Evolutionary conservation across 2,329 filamentous ascomycete species (phyloP).

Genomic region (Ophiostoma novo-ulmi): DNA sequence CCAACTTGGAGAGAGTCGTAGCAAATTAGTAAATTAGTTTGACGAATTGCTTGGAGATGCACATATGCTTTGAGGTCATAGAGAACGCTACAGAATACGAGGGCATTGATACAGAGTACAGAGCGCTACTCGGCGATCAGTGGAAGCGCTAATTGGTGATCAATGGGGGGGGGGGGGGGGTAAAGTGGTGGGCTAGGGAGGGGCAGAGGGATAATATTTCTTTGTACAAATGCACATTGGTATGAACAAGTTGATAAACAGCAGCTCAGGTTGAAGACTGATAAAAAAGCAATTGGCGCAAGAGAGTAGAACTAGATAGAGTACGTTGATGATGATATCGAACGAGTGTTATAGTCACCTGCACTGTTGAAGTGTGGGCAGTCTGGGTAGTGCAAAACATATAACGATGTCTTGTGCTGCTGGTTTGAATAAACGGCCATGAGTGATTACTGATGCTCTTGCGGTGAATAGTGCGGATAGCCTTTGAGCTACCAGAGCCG

Average conservation of each 20-base stretch:
- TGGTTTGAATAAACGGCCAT: neutral
- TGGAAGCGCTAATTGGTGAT: slow-evolving; percentile 17
- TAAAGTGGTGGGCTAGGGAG: neutral
- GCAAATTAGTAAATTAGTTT: too few species aligned
- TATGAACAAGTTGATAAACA: neutral
- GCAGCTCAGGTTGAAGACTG: neutral
- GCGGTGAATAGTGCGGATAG: neutral
- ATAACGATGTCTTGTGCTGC: neutral
- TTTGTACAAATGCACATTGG: neutral
- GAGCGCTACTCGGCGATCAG: slow-evolving; percentile 6
- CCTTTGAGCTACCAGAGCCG: neutral
- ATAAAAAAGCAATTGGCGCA: neutral
- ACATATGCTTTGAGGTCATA: neutral
- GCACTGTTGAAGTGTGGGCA: neutral
- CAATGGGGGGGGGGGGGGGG: slow-evolving; percentile 5
- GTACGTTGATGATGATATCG: neutral
- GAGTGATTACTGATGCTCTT: neutral
- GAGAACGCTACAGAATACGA: neutral
- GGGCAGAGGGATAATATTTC: neutral
- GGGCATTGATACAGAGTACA: neutral
- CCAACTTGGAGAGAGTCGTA: too few species aligned
- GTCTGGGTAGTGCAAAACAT: neutral
- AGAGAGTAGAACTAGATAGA: neutral
- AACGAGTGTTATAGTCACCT: neutral
- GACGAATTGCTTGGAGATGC: too few species aligned